phyloP scores from a whole-genome alignment of 768 basidiomycete genomes.

The Fomitopsis pulvina region DNA sequence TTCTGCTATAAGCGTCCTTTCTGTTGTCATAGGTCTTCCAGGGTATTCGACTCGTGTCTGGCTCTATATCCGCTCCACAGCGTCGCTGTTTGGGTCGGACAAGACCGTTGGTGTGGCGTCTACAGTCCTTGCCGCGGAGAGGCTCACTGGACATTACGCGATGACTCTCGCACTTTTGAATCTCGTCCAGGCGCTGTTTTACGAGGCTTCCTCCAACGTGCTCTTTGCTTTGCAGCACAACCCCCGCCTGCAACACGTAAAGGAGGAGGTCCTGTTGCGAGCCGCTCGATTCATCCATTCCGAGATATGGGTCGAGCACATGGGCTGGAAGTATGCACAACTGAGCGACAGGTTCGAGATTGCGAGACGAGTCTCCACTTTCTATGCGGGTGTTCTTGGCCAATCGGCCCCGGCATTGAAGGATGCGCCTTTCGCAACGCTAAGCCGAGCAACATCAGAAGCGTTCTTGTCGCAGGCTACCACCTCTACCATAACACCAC shows the following conservation, averaged over 20 bases:
- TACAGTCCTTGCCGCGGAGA: constrained; percentile 61
- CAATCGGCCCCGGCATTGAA: constrained; percentile 49
- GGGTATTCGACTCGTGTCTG: constrained; percentile 79
- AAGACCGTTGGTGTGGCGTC: constrained; percentile 50
- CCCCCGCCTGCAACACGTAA: constrained; percentile 58
- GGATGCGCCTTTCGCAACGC: constrained; percentile 49
- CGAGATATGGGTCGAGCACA: constrained; percentile 84
- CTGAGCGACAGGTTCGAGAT: constrained; percentile 84
- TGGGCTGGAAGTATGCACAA: constrained; percentile 80
- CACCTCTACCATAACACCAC: constrained; percentile 73
- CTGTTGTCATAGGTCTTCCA: constrained; percentile 68
- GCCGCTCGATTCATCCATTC: constrained; percentile 75
- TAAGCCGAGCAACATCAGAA: constrained; percentile 63
- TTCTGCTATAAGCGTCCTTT: constrained; percentile 75
- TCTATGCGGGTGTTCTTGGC: constrained; percentile 64
- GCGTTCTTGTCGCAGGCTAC: constrained; percentile 69
- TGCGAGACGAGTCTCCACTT: constrained; percentile 52
- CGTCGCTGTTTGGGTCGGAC: constrained; percentile 67
- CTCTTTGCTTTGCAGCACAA: constrained; percentile 45
- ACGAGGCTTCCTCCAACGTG: constrained; percentile 58
- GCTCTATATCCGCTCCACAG: constrained; percentile 79
- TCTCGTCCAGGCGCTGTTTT: constrained; percentile 69
- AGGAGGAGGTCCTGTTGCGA: constrained; percentile 78
- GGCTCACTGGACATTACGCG: constrained; percentile 68
- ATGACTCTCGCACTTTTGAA: constrained; percentile 77